Evolutionary conservation across 179 eudicot species (phyloP), one percentile per base, ranked within the genome.

Genomic region (Silene vulgaris): DNA sequence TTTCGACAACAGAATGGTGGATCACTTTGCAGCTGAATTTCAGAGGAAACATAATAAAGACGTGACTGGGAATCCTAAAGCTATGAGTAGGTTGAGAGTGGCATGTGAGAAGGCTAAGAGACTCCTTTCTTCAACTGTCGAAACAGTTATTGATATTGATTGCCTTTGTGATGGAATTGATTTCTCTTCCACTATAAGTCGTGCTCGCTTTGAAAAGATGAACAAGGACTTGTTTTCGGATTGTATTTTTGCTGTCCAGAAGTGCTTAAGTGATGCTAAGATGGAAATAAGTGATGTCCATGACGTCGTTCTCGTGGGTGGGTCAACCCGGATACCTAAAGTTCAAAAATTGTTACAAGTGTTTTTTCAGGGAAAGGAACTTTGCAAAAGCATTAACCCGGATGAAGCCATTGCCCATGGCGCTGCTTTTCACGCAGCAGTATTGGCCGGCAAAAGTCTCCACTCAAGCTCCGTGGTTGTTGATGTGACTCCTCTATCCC

Each of bases 261-360:
- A 13, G 59, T 52, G 59, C 14, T 52, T 52, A 16, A 52, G 6
- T 52, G 59, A 52, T 52, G 59, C 59, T 16, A 52, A 52, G 59
- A 52, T 52, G 17, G 59, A 52, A 2, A 52, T 1, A 12, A 52
- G 2, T 4, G 59, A 52, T 52, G 59, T 52, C 2, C 17, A 52
- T 52, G 59, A 52, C 5, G 59, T 52, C 3, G 59, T 52, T 52
- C 59, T 52, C 1, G 59, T 52, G 59, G 59, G 59, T 14, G 59
- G 59, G 59, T 52, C 59, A 52, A 52, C 59, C 59, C 59, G 59
- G 59, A 52, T 52, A 52, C 59, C 59, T 14, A 52, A 52, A 16
- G n/a, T 52, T 52, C 59, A 52, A 52, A 13, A 52, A 52, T 52
- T 52, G 59, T 52, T 52, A 16, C 59, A 52, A 52, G n/a, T 2